These are phyloP conservation scores for Leptographium wingfieldii DNA, from an alignment of 2,329 filamentous ascomycete genomes.

Conservation along the genomic window DNA sequence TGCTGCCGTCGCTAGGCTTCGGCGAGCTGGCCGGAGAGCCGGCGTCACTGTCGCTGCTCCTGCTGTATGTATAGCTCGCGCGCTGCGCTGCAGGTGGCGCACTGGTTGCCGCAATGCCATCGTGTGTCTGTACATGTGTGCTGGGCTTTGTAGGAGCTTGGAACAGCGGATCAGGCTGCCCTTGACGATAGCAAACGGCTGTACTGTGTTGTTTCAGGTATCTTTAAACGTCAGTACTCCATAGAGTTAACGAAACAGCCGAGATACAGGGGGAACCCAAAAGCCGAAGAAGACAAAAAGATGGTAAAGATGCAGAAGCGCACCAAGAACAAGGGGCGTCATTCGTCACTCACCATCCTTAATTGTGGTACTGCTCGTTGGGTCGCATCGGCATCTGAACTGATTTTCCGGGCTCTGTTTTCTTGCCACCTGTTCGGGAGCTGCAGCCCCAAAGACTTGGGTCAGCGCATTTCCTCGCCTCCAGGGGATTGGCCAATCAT, in stretches of 20 bases:
- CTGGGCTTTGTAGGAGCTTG: neutral
- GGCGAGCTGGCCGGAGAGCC: slow-evolving; percentile 6
- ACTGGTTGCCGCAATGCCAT: slow-evolving; percentile 28
- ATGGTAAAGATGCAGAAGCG: neutral
- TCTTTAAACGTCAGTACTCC: neutral
- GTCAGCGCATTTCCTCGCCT: too few relatives aligned
- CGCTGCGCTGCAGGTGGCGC: slow-evolving; percentile 8
- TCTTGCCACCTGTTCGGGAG: neutral
- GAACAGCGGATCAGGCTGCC: neutral
- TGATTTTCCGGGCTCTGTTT: neutral
- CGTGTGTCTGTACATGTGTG: neutral
- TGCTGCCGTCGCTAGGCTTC: slow-evolving; percentile 41
- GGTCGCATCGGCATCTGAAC: neutral
- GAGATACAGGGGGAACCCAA: neutral
- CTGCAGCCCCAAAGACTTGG: too few relatives aligned
- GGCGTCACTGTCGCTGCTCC: neutral
- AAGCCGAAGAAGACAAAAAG: neutral
- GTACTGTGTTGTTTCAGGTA: neutral
- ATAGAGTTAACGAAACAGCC: neutral
- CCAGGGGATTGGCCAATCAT: slow-evolving; percentile 9
- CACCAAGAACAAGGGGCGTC: neutral
- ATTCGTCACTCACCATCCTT: neutral
- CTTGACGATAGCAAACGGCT: neutral
- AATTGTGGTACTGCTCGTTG: neutral
- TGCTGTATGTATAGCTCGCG: neutral